phyloP scores from a whole-genome alignment of 225 moss, liverwort and hornwort species.

The Pleurozium schreberi region DNA sequence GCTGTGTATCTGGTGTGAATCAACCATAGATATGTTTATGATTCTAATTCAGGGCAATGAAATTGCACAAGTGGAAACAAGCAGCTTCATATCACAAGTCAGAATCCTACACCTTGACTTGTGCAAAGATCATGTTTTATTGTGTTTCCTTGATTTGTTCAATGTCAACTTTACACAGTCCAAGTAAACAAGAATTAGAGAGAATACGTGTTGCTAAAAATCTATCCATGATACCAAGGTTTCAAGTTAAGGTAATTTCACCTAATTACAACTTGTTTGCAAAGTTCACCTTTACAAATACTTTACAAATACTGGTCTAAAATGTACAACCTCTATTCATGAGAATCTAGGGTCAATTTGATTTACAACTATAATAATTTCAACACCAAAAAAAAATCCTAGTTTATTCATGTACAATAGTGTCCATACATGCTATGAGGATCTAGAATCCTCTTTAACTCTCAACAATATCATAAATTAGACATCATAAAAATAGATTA shows the following conservation, averaged over 20 bases:
- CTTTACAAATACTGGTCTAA: no score
- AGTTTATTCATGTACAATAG: background rate
- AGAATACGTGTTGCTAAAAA: background rate
- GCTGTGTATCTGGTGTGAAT: background rate
- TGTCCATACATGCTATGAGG: background rate
- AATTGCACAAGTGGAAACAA: background rate
- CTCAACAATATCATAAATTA: background rate
- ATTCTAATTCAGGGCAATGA: background rate
- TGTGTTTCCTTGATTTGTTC: background rate
- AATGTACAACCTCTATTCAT: no score
- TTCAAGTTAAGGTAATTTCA: background rate
- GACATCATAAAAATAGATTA: background rate
- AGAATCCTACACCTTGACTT: background rate
- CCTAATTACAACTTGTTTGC: no score
- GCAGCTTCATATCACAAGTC: background rate
- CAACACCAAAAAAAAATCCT: background rate
- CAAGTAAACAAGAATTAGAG: background rate
- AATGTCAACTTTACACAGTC: background rate
- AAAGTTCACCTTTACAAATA: background rate
- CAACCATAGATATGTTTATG: background rate
- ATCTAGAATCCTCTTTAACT: background rate
- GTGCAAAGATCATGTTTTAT: background rate
- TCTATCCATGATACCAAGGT: background rate
- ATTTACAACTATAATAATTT: background rate
- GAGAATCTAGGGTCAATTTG: background rate